A percentile compares a stretch with the other conserved stretches of the same genome.
phyloP scores from a whole-genome alignment of 1,284 basidiomycete species.

The Coniophora puteana region DNA sequence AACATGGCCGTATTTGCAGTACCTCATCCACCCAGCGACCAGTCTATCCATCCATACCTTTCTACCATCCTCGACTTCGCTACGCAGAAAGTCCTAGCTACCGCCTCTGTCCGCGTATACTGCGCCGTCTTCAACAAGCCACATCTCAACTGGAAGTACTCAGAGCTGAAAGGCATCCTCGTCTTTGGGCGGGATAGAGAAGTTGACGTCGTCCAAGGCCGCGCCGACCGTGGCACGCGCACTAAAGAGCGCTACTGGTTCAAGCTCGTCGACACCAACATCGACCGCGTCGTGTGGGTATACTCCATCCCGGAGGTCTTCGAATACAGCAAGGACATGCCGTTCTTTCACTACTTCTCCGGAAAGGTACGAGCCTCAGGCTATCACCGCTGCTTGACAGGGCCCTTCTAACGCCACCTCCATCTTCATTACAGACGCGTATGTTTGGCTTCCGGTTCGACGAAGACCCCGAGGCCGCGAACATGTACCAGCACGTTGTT shows the following conservation, averaged over 20 bases:
- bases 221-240: constrained; percentile 12
- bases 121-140: constrained; percentile 47
- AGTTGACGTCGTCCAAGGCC: constrained; percentile 24
- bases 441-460: constrained; percentile 77
- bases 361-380: constrained; percentile 60
- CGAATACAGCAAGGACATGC: constrained; percentile 82
- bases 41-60: constrained; percentile 33
- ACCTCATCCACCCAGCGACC: no score
- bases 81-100: constrained; percentile 31
- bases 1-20: no score
- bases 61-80: constrained; percentile 32
- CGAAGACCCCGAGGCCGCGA: constrained; percentile 58
- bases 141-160: constrained; percentile 62
- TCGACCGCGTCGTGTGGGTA: constrained; percentile 82
- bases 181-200: constrained; percentile 66
- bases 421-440: constrained; percentile 50
- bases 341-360: constrained; percentile 90
- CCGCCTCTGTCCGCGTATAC: constrained; percentile 42
- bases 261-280: constrained; percentile 70
- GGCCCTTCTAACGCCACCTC: constrained; percentile 2
- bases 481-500: constrained; percentile 49
- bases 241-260: constrained; percentile 55
- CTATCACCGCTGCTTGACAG: constrained; percentile 2
- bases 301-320: constrained; percentile 81
- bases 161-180: constrained; percentile 68